A percentile compares a stretch with the other conserved stretches of the same genome.
These are phyloP conservation scores for Picocystis sp. DNA, from an alignment of 163 green algal genomes.

Conservation along the genomic window DNA sequence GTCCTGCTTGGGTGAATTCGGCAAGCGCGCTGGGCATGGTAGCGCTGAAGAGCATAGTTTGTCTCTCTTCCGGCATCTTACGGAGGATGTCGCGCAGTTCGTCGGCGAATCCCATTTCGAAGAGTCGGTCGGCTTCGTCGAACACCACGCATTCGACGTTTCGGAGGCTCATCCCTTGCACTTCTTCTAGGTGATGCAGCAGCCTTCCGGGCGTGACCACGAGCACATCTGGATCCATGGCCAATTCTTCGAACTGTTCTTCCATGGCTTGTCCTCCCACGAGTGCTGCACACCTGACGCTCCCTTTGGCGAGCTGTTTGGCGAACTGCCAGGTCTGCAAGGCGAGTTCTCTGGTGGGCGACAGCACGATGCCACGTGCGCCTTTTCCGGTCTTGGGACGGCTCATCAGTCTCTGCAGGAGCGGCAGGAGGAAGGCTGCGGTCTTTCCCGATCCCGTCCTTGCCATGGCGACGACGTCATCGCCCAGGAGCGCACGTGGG, in stretches of 20 bases:
- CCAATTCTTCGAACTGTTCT: constrained; percentile 87
- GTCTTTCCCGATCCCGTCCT: constrained; percentile 94
- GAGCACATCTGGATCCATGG: constrained; percentile 74
- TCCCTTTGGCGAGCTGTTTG: constrained; percentile 4
- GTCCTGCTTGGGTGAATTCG: constrained; percentile 80
- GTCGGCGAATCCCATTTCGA: constrained; percentile 93
- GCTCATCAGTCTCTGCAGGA: constrained; percentile 6
- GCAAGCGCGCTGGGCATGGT: constrained; percentile 77
- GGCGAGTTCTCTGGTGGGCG: constrained; percentile 1
- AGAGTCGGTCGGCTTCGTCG: constrained; percentile 91
- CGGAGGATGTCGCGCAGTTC: constrained; percentile 61
- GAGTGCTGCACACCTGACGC: constrained; percentile 61
- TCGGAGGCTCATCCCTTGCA: constrained; percentile 61
- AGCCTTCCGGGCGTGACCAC: constrained; percentile 79
- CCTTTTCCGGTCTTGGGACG: background rate
- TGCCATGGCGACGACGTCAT: constrained; percentile 3
- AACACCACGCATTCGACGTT: constrained; percentile 68
- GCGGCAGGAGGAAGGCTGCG: constrained; percentile 32
- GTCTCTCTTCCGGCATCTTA: constrained; percentile 40
- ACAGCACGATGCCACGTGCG: constrained; percentile 1
- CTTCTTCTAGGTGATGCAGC: constrained; percentile 77
- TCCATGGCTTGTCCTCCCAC: constrained; percentile 93
- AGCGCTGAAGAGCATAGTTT: constrained; percentile 89
- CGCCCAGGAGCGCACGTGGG: too few species aligned
- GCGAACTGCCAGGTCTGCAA: constrained; percentile 4